Conservation (phyloP, 257 asterid species). For the Primulina tabacum region DNA sequence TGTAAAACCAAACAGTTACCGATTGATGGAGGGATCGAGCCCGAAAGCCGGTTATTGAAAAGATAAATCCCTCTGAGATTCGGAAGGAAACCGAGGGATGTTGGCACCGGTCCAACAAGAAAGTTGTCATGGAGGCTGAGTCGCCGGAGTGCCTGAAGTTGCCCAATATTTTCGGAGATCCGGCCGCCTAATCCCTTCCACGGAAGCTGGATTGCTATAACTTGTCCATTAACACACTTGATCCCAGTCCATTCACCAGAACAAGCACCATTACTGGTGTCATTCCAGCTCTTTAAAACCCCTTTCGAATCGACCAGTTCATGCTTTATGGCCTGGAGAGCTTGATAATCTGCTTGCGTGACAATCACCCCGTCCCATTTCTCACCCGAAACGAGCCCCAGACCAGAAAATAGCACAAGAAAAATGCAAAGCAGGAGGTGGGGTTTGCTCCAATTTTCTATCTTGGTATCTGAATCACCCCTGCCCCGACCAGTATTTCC, state of each 20-base stretch:
- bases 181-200: conserved; percentile 66
- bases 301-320: conserved; percentile 53
- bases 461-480: not conserved
- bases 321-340: conserved; percentile 39
- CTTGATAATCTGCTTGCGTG: conserved; percentile 43
- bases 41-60: conserved; percentile 78
- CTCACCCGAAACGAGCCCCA: conserved; percentile 30
- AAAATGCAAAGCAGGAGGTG: conserved; percentile 19
- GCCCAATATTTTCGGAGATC: conserved; percentile 68
- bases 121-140: conserved; percentile 80
- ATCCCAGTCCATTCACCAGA: conserved; percentile 76
- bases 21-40: conserved; percentile 63
- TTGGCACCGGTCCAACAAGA: conserved; percentile 62
- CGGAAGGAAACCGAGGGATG: conserved; percentile 54
- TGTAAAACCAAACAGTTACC: conserved; percentile 65
- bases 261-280: conserved; percentile 53
- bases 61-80: conserved; percentile 78
- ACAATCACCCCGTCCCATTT: conserved; percentile 43
- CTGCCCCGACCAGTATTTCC: not conserved
- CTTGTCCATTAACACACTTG: conserved; percentile 64
- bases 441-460: conserved; percentile 23
- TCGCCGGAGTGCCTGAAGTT: conserved; percentile 65
- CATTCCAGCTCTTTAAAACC: conserved; percentile 70
- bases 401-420: conserved; percentile 28
- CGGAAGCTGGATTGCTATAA: conserved; percentile 57